These are phyloP conservation scores for Globisporangium irregulare DNA, from an alignment of 352 stramenopile species.

Conservation along the genomic window DNA sequence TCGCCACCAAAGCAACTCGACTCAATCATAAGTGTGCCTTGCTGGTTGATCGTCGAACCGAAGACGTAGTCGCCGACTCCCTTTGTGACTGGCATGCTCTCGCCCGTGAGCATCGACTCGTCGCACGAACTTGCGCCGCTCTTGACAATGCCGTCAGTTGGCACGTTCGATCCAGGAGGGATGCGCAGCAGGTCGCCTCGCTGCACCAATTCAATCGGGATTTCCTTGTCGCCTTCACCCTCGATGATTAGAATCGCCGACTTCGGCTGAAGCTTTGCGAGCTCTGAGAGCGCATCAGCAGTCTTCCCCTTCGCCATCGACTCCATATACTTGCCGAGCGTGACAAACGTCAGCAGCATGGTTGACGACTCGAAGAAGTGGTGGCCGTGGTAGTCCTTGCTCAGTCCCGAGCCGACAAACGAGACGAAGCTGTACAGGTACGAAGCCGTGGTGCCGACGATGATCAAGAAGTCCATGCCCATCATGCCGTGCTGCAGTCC, in stretches of 20 bases:
- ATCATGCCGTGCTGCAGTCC: slow-evolving; percentile 81
- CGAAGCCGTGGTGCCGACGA: slow-evolving; percentile 79
- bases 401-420: slow-evolving; percentile 60
- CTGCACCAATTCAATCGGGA: slow-evolving; percentile 83
- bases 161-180: slow-evolving; percentile 68
- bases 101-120: slow-evolving; percentile 84
- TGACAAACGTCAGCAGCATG: slow-evolving; percentile 87
- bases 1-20: slow-evolving; percentile 70
- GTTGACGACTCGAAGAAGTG: slow-evolving; percentile 88
- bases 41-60: slow-evolving; percentile 80
- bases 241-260: slow-evolving; percentile 58
- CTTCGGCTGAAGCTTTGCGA: slow-evolving; percentile 79
- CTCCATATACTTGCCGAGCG: slow-evolving; percentile 88
- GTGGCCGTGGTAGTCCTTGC: slow-evolving; percentile 65
- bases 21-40: slow-evolving; percentile 85
- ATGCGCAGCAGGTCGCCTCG: slow-evolving; percentile 74
- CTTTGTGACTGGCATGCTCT: slow-evolving; percentile 88
- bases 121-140: slow-evolving; percentile 63
- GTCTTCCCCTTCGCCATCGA: slow-evolving; percentile 86
- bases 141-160: slow-evolving; percentile 80
- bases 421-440: slow-evolving; percentile 86
- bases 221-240: slow-evolving; percentile 59
- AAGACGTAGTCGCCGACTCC: slow-evolving; percentile 73
- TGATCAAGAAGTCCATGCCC: slow-evolving; percentile 89
- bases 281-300: slow-evolving; percentile 61